Percentiles rank a stretch among this genome's conserved stretches.
Conservation (phyloP, 495 filamentous ascomycete genomes). For the Lichina pygmaea region DNA sequence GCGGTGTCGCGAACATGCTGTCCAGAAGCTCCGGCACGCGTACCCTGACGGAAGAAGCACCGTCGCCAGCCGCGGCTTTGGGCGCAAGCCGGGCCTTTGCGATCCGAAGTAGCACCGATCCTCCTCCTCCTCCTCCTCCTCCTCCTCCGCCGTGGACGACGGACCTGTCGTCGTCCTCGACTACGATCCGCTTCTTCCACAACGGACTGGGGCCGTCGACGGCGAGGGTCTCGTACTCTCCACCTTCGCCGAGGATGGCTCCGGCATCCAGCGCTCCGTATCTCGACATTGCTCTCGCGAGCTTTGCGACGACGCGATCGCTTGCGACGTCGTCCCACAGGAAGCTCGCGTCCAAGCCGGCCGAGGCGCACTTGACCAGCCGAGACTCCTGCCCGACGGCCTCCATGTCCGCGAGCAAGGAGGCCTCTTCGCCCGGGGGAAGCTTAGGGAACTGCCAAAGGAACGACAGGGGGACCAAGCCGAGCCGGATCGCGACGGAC, state of each 20-base stretch:
- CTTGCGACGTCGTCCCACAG: slow-evolving; percentile 61
- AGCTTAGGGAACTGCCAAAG: slow-evolving; percentile 79
- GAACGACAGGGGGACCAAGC: slow-evolving; percentile 54
- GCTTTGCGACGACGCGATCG: slow-evolving; percentile 17
- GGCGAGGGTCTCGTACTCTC: slow-evolving; percentile 88
- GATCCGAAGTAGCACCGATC: slow-evolving; percentile 37
- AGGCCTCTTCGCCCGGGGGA: slow-evolving; percentile 18
- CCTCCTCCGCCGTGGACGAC: slow-evolving; percentile 42
- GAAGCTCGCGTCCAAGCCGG: slow-evolving; percentile 55
- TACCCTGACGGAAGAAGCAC: slow-evolving; percentile 7
- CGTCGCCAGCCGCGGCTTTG: slow-evolving; percentile 14
- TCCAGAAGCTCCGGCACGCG: slow-evolving; percentile 22
- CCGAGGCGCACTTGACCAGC: slow-evolving; percentile 84
- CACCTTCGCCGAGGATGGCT: slow-evolving; percentile 69
- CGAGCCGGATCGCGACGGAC: slow-evolving; percentile 53
- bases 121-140: slow-evolving; percentile 52
- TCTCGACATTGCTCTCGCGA: slow-evolving; percentile 35
- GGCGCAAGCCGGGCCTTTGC: slow-evolving; percentile 24
- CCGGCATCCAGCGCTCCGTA: slow-evolving; percentile 39
- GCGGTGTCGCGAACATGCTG: slow-evolving; percentile 14
- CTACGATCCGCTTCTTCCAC: slow-evolving; percentile 43
- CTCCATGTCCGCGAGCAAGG: slow-evolving; percentile 58
- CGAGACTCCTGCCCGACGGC: slow-evolving; percentile 49
- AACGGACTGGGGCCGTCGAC: slow-evolving; percentile 46
- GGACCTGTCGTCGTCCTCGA: slow-evolving; percentile 24